Percentiles rank a stretch among this genome's conserved stretches.
Conservation (phyloP, 177 flowering plant genomes). For the Tripterygium wilfordii region DNA sequence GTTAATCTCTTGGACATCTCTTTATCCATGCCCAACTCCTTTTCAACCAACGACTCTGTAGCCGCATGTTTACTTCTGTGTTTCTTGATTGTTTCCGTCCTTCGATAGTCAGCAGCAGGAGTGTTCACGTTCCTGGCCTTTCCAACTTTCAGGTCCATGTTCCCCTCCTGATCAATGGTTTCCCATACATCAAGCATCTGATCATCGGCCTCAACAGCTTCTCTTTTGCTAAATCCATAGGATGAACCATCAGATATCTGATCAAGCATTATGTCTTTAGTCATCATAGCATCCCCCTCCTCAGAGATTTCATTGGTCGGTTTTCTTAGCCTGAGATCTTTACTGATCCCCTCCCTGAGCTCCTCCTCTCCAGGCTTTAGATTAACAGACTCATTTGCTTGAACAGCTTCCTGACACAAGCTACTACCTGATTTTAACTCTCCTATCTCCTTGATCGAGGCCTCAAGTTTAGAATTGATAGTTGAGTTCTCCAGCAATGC, state of each 20-base stretch:
- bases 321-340: conserved; percentile 14
- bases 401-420: conserved; percentile 9
- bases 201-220: conserved; percentile 29
- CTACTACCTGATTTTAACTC: conserved; percentile 23
- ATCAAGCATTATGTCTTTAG: conserved; percentile 80
- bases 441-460: conserved; percentile 30
- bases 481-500: conserved; percentile 21
- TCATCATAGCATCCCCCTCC: conserved; percentile 28
- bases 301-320: conserved; percentile 24
- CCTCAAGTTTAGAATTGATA: conserved; percentile 24
- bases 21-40: conserved; percentile 72
- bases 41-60: conserved; percentile 39
- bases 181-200: conserved; percentile 64
- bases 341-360: conserved; percentile 3
- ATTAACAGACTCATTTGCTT: conserved; percentile 7
- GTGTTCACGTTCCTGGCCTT: conserved; percentile 23
- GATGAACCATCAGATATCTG: conserved; percentile 61
- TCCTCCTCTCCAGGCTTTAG: conserved; percentile 8
- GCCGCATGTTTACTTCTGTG: conserved; percentile 23
- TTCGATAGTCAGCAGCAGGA: conserved; percentile 27
- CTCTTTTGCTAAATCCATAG: conserved; percentile 36
- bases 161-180: conserved; percentile 37
- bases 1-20: conserved; percentile 46
- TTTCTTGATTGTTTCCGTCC: conserved; percentile 31
- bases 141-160: conserved; percentile 33